Percentiles rank a stretch among this genome's conserved stretches.
These are phyloP conservation scores for Pilobolus umbonatus DNA, from an alignment of 192 early-diverging fungal species.

Conservation along the genomic window DNA sequence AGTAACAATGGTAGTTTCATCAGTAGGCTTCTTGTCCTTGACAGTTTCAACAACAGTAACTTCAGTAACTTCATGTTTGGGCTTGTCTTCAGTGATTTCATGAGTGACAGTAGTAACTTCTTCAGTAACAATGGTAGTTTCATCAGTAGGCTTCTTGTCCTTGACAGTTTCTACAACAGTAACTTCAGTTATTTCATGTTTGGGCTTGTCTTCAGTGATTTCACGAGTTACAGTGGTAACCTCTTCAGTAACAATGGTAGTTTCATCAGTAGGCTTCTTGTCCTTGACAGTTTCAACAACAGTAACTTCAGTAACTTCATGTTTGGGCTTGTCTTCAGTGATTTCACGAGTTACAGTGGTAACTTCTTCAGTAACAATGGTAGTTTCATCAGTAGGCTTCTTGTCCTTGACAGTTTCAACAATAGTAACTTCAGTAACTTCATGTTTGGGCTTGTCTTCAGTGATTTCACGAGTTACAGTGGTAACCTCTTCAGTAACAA, in stretches of 20 bases:
- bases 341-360: not conserved
- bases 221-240: not conserved
- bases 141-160: not conserved
- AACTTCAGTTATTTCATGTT: not conserved
- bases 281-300: not conserved
- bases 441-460: not conserved
- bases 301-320: not conserved
- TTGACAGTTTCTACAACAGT: not conserved
- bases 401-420: too few relatives aligned
- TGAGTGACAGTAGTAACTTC: not conserved
- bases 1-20: not conserved
- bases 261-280: not conserved
- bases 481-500: not conserved
- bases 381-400: not conserved
- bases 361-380: not conserved
- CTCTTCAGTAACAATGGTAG: not conserved
- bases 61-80: too few relatives aligned
- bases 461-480: too few relatives aligned
- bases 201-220: not conserved
- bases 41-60: too few relatives aligned
- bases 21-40: not conserved
- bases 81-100: not conserved
- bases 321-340: not conserved
- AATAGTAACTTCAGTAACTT: not conserved
- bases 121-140: not conserved